Evolutionary conservation across 345 rosid genomes (phyloP).

Genomic region (Salix suchowensis): DNA sequence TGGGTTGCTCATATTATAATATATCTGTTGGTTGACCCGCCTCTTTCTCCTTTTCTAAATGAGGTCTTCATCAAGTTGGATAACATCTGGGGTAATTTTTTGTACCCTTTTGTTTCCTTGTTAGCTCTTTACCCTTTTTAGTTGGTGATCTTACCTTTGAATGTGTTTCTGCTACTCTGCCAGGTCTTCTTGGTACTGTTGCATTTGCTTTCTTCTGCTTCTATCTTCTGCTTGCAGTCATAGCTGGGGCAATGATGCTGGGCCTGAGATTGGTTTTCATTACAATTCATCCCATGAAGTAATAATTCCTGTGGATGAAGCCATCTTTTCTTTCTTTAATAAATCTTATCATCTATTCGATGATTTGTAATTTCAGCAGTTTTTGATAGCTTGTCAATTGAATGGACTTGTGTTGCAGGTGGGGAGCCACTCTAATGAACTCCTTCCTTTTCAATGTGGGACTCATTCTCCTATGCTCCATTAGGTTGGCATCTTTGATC

Average conservation of each 20-base stretch:
- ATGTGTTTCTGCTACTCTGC: conserved; percentile 14
- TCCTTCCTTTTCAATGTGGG: conserved; percentile 98
- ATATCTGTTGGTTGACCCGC: conserved; percentile 75
- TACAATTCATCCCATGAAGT: conserved; percentile 98
- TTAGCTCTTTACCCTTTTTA: not conserved
- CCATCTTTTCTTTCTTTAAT: not conserved
- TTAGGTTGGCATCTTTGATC: conserved; percentile 51
- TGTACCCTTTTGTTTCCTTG: not conserved
- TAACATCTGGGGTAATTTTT: conserved; percentile 76
- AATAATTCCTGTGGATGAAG: conserved; percentile 20
- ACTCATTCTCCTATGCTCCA: conserved; percentile 86
- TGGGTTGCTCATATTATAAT: conserved; percentile 93
- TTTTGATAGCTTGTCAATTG: conserved; percentile 25
- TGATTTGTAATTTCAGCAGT: not conserved
- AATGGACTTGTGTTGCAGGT: conserved; percentile 45
- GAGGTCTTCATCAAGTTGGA: conserved; percentile 98
- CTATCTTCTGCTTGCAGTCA: conserved; percentile 85
- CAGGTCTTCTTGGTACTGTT: conserved; percentile 91
- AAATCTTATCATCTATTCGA: not conserved
- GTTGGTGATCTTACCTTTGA: conserved; percentile 10
- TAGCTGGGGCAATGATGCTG: conserved; percentile 98
- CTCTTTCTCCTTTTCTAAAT: conserved; percentile 84
- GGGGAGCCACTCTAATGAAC: conserved; percentile 99
- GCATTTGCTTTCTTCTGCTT: conserved; percentile 98
- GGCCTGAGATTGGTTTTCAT: conserved; percentile 85